Conservation (phyloP, 208 protist species). For the Leishmania amazonensis region DNA sequence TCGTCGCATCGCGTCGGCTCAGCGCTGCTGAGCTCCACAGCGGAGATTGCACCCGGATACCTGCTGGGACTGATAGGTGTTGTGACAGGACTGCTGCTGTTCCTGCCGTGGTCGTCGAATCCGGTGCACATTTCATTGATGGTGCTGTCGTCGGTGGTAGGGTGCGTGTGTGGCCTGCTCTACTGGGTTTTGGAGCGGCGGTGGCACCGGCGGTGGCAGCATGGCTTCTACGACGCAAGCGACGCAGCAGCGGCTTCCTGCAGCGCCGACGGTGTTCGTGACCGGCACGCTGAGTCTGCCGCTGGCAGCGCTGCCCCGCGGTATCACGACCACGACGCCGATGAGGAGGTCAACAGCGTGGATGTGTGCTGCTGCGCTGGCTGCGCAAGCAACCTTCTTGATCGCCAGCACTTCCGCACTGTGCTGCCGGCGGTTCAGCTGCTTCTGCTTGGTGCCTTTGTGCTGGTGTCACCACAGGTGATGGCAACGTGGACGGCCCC, state of each 20-base stretch:
- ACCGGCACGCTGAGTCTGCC: neutral
- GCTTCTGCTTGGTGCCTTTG: conserved; percentile 65
- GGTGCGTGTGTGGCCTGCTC: conserved; percentile 41
- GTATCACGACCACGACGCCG: conserved; percentile 13
- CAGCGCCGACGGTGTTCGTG: neutral
- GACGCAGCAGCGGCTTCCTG: neutral
- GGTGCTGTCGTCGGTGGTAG: conserved; percentile 44
- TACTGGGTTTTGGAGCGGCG: conserved; percentile 29
- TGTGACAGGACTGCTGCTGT: conserved; percentile 64
- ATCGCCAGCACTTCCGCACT: conserved; percentile 22
- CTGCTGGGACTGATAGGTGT: conserved; percentile 40
- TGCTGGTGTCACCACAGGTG: conserved; percentile 74
- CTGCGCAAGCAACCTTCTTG: conserved; percentile 9
- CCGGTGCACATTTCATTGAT: conserved; percentile 73
- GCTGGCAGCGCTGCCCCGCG: neutral
- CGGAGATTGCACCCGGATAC: conserved; percentile 21
- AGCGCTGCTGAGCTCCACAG: conserved; percentile 19
- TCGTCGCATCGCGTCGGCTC: conserved; percentile 5
- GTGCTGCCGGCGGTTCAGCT: conserved; percentile 53
- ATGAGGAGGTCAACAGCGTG: neutral
- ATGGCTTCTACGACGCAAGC: neutral
- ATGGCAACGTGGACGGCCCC: conserved; percentile 41
- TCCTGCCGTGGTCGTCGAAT: conserved; percentile 71
- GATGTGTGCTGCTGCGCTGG: neutral
- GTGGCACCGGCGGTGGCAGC: conserved; percentile 9